These are phyloP conservation scores for Fusarium tricinctum DNA, from an alignment of 2,329 filamentous ascomycete species.

Conservation along the genomic window DNA sequence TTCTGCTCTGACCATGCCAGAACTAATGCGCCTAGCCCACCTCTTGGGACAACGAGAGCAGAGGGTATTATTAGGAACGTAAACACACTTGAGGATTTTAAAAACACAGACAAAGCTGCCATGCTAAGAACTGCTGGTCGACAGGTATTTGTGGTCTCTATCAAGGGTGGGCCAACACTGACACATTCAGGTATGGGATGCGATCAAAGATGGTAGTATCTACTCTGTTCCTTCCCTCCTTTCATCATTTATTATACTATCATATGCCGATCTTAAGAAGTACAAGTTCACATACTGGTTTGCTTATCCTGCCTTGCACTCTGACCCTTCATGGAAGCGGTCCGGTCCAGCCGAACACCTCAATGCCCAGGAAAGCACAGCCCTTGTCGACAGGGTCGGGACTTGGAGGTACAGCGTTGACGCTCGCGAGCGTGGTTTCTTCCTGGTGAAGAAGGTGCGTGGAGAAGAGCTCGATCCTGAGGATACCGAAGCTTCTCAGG, in stretches of 20 bases:
- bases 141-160: slow-evolving; percentile 67
- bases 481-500: slow-evolving; percentile 60
- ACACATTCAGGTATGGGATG: slow-evolving; percentile 87
- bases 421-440: slow-evolving; percentile 90
- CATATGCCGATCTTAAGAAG: slow-evolving; percentile 96
- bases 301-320: slow-evolving; percentile 93
- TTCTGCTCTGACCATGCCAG: slow-evolving; percentile 40
- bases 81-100: slow-evolving; percentile 96
- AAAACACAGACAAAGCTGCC: slow-evolving; percentile 81
- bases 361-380: slow-evolving; percentile 77
- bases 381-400: slow-evolving; percentile 84
- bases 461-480: slow-evolving; percentile 61
- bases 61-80: slow-evolving; percentile 97
- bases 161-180: slow-evolving; percentile 18
- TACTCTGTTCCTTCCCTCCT: slow-evolving; percentile 94
- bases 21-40: slow-evolving; percentile 66
- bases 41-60: slow-evolving; percentile 80
- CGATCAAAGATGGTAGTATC: slow-evolving; percentile 95
- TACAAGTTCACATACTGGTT: slow-evolving; percentile 99
- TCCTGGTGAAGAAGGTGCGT: slow-evolving; percentile 85
- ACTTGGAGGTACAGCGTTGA: slow-evolving; percentile 90
- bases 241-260: slow-evolving; percentile 88
- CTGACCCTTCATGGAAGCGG: slow-evolving; percentile 84
- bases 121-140: slow-evolving; percentile 84
- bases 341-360: slow-evolving; percentile 69